phyloP scores from a whole-genome alignment of 2,329 filamentous ascomycete genomes.

The Xylariaceae sp. region DNA sequence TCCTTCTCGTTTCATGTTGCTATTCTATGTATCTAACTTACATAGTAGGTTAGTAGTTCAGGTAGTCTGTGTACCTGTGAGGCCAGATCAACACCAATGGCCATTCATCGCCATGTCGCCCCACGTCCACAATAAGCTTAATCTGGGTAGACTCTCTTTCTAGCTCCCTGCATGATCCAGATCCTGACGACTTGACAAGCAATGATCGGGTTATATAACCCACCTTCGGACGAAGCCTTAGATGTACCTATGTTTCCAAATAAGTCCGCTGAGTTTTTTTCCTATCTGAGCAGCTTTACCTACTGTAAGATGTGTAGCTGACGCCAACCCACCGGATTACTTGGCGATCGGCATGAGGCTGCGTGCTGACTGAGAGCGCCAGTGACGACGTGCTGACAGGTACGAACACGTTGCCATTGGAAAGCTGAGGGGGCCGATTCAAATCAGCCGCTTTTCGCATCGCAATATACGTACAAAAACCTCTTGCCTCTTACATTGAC shows the following conservation, averaged over 20 bases:
- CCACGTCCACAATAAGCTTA: conserved; percentile 1
- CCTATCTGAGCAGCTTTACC: neutral
- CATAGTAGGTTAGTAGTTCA: neutral
- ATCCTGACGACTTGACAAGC: too few relatives aligned
- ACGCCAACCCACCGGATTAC: conserved; percentile 5
- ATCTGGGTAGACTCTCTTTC: neutral
- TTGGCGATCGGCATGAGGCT: conserved; percentile 9
- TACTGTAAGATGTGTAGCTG: neutral
- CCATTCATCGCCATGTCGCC: neutral
- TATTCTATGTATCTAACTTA: neutral
- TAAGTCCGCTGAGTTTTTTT: conserved; percentile 1
- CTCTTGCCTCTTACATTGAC: neutral
- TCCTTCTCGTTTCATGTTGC: neutral
- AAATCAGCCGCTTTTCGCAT: neutral
- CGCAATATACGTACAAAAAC: neutral
- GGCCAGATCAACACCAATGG: too few relatives aligned
- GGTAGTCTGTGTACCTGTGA: neutral
- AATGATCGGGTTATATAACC: too few relatives aligned
- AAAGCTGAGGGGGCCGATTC: neutral
- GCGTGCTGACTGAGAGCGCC: neutral
- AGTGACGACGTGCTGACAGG: neutral
- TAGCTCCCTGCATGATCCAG: too few relatives aligned
- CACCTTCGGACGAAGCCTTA: neutral
- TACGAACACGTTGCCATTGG: neutral
- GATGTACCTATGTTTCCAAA: conserved; percentile 4